A percentile compares a stretch with the other conserved stretches of the same genome.
Conservation (phyloP, 2,329 filamentous ascomycete genomes). For the Fusarium cyanostomum region DNA sequence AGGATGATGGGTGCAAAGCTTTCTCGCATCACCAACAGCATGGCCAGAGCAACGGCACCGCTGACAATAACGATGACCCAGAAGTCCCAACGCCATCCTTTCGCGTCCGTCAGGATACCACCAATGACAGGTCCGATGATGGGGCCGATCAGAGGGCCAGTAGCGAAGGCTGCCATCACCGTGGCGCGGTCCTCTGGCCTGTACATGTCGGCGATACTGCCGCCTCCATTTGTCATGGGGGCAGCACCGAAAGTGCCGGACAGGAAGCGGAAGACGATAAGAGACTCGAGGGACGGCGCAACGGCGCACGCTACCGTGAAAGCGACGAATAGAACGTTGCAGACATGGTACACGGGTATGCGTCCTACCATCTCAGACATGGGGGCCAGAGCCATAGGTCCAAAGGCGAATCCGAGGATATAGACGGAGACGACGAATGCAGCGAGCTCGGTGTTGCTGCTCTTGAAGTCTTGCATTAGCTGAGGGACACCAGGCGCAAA, state of each 20-base stretch:
- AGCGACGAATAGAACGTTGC: slow-evolving; percentile 51
- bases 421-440: slow-evolving; percentile 52
- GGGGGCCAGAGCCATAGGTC: slow-evolving; percentile 59
- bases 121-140: slow-evolving; percentile 55
- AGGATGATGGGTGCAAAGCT: slow-evolving; percentile 52
- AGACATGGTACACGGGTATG: slow-evolving; percentile 53
- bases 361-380: slow-evolving; percentile 60
- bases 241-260: slow-evolving; percentile 62
- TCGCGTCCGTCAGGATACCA: slow-evolving; percentile 69
- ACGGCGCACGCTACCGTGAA: slow-evolving; percentile 54
- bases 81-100: slow-evolving; percentile 70
- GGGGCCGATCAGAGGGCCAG: slow-evolving; percentile 59
- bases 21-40: slow-evolving; percentile 49
- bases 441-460: slow-evolving; percentile 40
- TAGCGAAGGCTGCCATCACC: slow-evolving; percentile 64
- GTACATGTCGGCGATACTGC: slow-evolving; percentile 55
- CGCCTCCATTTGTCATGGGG: slow-evolving; percentile 63
- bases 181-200: slow-evolving; percentile 49
- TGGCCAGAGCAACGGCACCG: slow-evolving; percentile 44
- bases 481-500: slow-evolving; percentile 70
- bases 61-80: slow-evolving; percentile 68
- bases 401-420: slow-evolving; percentile 62
- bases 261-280: slow-evolving; percentile 61
- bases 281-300: slow-evolving; percentile 49
- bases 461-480: slow-evolving; percentile 65